Percentiles rank a stretch among this genome's conserved stretches.
These are phyloP conservation scores for Colletotrichum kahawae DNA, from an alignment of 2,329 filamentous ascomycete genomes.

Conservation along the genomic window DNA sequence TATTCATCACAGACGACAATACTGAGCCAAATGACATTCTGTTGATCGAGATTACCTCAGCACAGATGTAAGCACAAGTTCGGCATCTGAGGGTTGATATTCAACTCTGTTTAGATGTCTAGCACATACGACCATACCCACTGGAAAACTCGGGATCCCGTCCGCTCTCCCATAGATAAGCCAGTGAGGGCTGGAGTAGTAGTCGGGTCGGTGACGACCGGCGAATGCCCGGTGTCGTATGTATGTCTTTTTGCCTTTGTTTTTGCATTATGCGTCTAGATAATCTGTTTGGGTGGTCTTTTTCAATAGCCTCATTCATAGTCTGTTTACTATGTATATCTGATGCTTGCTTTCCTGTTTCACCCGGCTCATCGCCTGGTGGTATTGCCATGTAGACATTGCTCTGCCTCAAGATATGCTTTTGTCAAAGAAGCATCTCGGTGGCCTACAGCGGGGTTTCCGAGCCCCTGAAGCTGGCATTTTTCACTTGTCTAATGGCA, in stretches of 20 bases:
- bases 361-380: background rate
- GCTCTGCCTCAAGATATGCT: background rate
- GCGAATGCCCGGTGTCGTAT: background rate
- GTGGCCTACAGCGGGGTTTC: background rate
- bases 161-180: background rate
- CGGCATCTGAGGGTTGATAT: background rate
- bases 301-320: background rate
- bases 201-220: too few species aligned
- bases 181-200: too few species aligned
- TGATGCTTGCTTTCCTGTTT: background rate
- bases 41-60: background rate
- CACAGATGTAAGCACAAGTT: background rate
- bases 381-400: background rate
- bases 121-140: background rate
- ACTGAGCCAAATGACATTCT: background rate
- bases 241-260: background rate
- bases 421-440: background rate
- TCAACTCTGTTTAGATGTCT: accelerated
- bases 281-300: background rate
- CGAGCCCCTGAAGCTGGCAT: background rate
- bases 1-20: background rate
- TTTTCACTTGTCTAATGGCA: background rate
- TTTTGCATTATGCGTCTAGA: background rate
- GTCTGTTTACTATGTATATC: background rate
- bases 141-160: background rate